Percentiles rank a stretch among this genome's conserved stretches.
Conservation (phyloP, 768 basidiomycete species). For the Austroboletus eburneus region DNA sequence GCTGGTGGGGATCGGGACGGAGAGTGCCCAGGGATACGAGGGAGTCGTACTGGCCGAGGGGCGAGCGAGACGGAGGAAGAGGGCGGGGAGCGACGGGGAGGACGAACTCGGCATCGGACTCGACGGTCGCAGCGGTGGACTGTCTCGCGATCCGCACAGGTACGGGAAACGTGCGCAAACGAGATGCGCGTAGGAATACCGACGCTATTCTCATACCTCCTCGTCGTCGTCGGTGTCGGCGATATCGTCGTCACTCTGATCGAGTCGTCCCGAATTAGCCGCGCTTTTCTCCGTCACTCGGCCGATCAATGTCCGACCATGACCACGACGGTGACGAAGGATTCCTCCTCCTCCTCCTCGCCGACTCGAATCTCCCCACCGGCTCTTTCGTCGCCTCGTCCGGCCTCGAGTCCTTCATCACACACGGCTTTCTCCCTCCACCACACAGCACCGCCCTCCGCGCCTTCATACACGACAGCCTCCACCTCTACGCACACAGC, state of each 20-base stretch:
- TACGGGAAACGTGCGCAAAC: too few relatives aligned
- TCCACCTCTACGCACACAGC: slow-evolving; percentile 72
- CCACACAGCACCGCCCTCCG: slow-evolving; percentile 28
- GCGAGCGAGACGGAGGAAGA: slow-evolving; percentile 8
- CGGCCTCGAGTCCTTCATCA: slow-evolving; percentile 85
- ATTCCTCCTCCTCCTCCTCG: slow-evolving; percentile 73
- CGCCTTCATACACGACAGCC: slow-evolving; percentile 65
- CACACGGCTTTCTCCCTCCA: slow-evolving; percentile 69
- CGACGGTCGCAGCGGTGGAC: not conserved
- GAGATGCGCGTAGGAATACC: too few relatives aligned
- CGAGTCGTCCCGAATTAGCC: slow-evolving; percentile 2
- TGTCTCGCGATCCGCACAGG: too few relatives aligned
- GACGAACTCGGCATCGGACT: not conserved
- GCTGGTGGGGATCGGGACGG: slow-evolving; percentile 78
- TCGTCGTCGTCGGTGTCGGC: too few relatives aligned
- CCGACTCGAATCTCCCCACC: slow-evolving; percentile 93
- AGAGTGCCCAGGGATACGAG: slow-evolving; percentile 52
- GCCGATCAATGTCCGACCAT: not conserved
- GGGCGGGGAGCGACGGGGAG: not conserved
- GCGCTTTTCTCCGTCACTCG: not conserved
- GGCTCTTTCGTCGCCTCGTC: slow-evolving; percentile 95
- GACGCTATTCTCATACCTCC: too few relatives aligned
- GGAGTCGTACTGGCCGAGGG: slow-evolving; percentile 40
- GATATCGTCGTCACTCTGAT: slow-evolving; percentile 1
- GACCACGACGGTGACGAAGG: slow-evolving; percentile 31